Evolutionary conservation across 2,329 filamentous ascomycete species (phyloP).

Genomic region (Calonectria montana): DNA sequence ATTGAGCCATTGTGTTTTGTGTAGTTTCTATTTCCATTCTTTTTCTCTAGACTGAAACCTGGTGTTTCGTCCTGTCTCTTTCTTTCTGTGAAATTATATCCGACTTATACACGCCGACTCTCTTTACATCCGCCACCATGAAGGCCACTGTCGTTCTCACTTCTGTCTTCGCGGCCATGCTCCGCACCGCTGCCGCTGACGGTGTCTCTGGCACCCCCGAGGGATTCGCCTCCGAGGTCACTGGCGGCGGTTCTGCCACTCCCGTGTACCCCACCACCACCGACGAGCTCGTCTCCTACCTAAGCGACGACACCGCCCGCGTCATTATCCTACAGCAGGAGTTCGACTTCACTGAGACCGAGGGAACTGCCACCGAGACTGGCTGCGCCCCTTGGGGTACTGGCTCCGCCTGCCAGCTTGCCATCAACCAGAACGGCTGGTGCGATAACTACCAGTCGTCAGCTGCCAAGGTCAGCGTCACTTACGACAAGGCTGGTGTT

Average conservation of each 20-base stretch:
- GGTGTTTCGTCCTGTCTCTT: constrained; percentile 8
- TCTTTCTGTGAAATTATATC: not conserved
- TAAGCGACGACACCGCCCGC: constrained; percentile 63
- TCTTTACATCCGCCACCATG: constrained; percentile 6
- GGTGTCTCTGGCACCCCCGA: constrained; percentile 53
- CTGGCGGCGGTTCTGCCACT: constrained; percentile 67
- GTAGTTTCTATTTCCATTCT: not conserved
- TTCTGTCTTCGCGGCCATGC: constrained; percentile 37
- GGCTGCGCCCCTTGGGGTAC: constrained; percentile 71
- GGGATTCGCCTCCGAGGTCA: constrained; percentile 63
- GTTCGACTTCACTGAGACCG: constrained; percentile 66
- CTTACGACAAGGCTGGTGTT: constrained; percentile 63
- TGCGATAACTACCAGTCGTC: constrained; percentile 68
- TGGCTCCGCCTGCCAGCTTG: constrained; percentile 63
- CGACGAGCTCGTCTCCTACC: constrained; percentile 68
- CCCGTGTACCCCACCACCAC: constrained; percentile 65
- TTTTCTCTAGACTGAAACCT: constrained; percentile 2
- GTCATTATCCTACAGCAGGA: constrained; percentile 69
- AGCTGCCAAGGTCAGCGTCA: constrained; percentile 58
- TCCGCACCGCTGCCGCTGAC: constrained; percentile 54
- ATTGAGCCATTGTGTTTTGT: not conserved
- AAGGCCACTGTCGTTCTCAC: constrained; percentile 31
- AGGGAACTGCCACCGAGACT: constrained; percentile 62
- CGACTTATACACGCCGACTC: not conserved
- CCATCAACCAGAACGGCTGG: constrained; percentile 70